A percentile compares a stretch with the other conserved stretches of the same genome.
phyloP scores from a whole-genome alignment of 2,329 filamentous ascomycete genomes.

The Ophiostoma ips region DNA sequence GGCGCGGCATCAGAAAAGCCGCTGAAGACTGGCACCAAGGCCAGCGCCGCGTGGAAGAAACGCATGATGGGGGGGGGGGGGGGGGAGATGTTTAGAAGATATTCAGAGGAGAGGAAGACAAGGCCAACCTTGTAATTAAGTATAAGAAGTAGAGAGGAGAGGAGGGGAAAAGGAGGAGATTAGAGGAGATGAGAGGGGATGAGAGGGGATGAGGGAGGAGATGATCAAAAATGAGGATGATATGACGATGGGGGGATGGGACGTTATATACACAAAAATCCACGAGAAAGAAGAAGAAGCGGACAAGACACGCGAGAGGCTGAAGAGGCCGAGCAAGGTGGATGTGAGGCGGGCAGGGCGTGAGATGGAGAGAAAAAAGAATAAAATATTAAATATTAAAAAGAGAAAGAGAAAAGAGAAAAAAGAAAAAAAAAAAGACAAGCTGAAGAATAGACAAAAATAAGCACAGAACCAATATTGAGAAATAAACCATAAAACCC shows the following conservation, averaged over 20 bases:
- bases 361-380: neutral
- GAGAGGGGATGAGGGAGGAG: neutral
- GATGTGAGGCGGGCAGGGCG: too few species aligned
- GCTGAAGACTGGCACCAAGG: conserved; percentile 7
- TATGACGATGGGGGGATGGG: neutral
- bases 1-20: conserved; percentile 6
- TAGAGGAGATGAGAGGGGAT: neutral
- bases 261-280: conserved; percentile 6
- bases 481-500: neutral
- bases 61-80: conserved; percentile 1
- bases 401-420: neutral
- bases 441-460: neutral
- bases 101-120: neutral
- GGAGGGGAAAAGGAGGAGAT: neutral
- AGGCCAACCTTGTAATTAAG: too few species aligned
- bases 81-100: neutral
- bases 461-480: neutral
- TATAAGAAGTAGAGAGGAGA: neutral
- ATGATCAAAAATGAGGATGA: neutral
- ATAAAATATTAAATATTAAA: neutral
- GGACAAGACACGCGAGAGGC: neutral
- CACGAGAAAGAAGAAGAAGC: neutral
- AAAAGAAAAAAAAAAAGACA: neutral
- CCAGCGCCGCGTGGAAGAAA: conserved; percentile 5
- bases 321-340: too few species aligned